Percentiles rank a stretch among this genome's conserved stretches.
These are phyloP conservation scores for Takashimella koratensis DNA, from an alignment of 1,284 basidiomycete species.

Conservation along the genomic window DNA sequence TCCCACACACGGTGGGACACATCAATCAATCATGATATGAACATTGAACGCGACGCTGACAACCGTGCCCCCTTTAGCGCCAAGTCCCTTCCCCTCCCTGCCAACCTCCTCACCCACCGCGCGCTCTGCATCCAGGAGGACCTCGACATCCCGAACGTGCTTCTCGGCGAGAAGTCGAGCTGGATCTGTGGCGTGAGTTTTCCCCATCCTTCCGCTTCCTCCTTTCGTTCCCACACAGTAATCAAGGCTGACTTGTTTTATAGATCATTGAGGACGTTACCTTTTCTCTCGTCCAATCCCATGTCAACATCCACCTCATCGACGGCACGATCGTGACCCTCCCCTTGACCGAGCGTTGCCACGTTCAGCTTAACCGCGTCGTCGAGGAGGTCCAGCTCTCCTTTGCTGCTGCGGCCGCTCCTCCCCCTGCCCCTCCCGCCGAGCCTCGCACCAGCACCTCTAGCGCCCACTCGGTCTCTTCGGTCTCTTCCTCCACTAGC, in stretches of 20 bases:
- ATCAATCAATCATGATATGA: neutral
- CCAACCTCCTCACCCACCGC: constrained; percentile 46
- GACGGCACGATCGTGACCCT: constrained; percentile 39
- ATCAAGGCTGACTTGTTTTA: too few relatives aligned
- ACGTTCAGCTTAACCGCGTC: constrained; percentile 33
- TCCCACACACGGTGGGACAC: constrained; percentile 1
- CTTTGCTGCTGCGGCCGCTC: constrained; percentile 33
- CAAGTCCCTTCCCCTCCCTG: constrained; percentile 41
- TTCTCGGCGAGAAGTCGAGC: constrained; percentile 48
- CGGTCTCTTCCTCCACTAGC: constrained; percentile 5
- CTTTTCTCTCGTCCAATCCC: constrained; percentile 36
- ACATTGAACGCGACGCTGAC: neutral
- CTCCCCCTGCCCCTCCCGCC: constrained; percentile 12
- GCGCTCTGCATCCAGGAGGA: constrained; percentile 44
- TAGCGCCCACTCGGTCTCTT: constrained; percentile 18
- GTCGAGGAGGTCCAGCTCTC: constrained; percentile 46
- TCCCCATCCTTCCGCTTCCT: too few relatives aligned
- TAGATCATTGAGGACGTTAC: constrained; percentile 48
- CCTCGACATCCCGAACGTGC: constrained; percentile 46
- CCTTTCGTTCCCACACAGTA: too few relatives aligned
- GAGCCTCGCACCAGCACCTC: constrained; percentile 23
- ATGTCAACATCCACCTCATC: constrained; percentile 43
- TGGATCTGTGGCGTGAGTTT: constrained; percentile 46
- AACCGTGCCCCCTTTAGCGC: neutral
- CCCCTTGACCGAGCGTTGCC: constrained; percentile 32